phyloP scores from a whole-genome alignment of 2,329 filamentous ascomycete genomes.

The Beauveria pseudobassiana region DNA sequence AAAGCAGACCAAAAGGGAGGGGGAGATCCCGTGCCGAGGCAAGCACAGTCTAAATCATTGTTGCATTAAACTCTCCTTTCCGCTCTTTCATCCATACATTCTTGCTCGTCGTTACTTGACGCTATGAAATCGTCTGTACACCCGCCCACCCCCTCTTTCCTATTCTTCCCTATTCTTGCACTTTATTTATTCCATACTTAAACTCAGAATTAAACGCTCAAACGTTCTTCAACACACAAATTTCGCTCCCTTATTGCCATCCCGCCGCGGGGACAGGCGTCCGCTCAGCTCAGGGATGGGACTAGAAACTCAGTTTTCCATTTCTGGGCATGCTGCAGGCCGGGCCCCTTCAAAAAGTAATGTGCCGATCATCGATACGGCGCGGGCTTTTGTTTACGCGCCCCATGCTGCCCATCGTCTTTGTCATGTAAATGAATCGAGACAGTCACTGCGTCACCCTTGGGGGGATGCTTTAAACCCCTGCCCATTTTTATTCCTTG shows the following conservation, averaged over 20 bases:
- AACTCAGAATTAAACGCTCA: background rate
- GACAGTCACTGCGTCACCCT: background rate
- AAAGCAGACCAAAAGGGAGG: background rate
- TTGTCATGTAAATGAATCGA: background rate
- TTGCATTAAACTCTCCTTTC: background rate
- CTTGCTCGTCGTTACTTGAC: background rate
- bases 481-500: background rate
- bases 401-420: background rate
- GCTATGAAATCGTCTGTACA: background rate
- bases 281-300: slow-evolving; percentile 2
- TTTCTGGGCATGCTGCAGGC: background rate
- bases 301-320: slow-evolving; percentile 1
- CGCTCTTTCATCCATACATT: background rate
- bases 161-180: no score
- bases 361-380: background rate
- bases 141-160: no score
- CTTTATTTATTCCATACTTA: background rate
- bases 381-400: no score
- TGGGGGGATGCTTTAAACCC: background rate
- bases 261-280: background rate
- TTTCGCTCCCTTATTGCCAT: background rate
- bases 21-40: slow-evolving; percentile 8
- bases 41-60: background rate
- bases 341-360: background rate
- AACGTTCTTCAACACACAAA: slow-evolving; percentile 2